A percentile compares a stretch with the other conserved stretches of the same genome.
Evolutionary conservation across 2,329 filamentous ascomycete species (phyloP).

Genomic region (Dactylellina haptotyla): DNA sequence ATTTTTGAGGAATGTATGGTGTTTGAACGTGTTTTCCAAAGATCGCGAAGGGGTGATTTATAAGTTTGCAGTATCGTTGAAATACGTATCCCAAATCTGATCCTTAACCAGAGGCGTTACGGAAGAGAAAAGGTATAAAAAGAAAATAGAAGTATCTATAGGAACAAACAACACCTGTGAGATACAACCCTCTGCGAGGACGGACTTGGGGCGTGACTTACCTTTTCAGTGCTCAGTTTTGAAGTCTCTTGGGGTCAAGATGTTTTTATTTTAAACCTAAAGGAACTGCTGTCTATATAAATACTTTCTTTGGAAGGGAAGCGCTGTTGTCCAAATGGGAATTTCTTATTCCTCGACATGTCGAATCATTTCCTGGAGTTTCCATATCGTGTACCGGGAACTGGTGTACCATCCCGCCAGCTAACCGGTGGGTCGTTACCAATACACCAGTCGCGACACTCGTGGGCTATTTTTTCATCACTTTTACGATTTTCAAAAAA

Average conservation of each 20-base stretch:
- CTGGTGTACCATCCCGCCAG: not conserved
- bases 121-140: slow-evolving; percentile 31
- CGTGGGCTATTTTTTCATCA: not conserved
- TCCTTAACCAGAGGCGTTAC: slow-evolving; percentile 36
- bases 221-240: slow-evolving; percentile 16
- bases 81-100: slow-evolving; percentile 16
- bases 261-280: slow-evolving; percentile 40
- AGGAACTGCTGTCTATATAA: slow-evolving; percentile 28
- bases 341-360: not conserved
- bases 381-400: not conserved
- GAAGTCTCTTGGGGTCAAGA: slow-evolving; percentile 27
- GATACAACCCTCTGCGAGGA: slow-evolving; percentile 10
- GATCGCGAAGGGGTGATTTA: slow-evolving; percentile 5
- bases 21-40: slow-evolving; percentile 5
- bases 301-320: slow-evolving; percentile 19
- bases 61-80: slow-evolving; percentile 12
- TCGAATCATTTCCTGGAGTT: not conserved
- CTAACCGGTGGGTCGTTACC: not conserved
- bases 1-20: slow-evolving; percentile 18
- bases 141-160: slow-evolving; percentile 25
- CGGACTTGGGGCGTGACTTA: slow-evolving; percentile 21
- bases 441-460: not conserved
- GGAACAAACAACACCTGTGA: slow-evolving; percentile 25
- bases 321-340: not conserved
- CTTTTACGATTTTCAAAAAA: slow-evolving; percentile 12